Evolutionary conservation across 2,329 filamentous ascomycete genomes (phyloP), one percentile per base, ranked within the genome.

Genomic region (Talaromyces albobiverticillius): DNA sequence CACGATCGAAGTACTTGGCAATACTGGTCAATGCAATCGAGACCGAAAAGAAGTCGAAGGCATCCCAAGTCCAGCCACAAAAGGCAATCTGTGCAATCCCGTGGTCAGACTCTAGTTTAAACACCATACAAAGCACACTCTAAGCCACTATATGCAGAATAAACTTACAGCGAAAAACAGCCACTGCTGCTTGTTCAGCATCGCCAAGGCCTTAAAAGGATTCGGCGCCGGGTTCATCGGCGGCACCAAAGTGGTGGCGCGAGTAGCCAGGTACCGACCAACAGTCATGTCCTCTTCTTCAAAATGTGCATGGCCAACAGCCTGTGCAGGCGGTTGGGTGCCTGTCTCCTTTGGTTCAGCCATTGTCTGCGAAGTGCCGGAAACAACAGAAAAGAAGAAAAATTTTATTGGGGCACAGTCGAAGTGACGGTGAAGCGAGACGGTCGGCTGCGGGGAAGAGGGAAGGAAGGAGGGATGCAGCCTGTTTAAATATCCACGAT

Each of bases 31-130:
- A 77, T 0, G 80, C 82, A 48, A 85, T 67, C 4, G 79, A 82
- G 22, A 85, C 82, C 22, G 82, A 83, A 69, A 84, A 85, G 70
- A 84, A 85, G 62, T 85, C 82, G 54, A 84, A 82, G 0, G 81
- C 75, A 61, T 81, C 79, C 77, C 78, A 80, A 2, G 73, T 71
- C 79, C 81, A 84, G 2, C 74, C 80, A 14, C 75, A 61, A 57
- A 73, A 74, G 2, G 68, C 71, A 47, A 72, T 65, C 69, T 72
- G 41, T 46, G 11, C n/a, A 29, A 46, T 46, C 29, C 29, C 3
- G 32, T 36, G 14, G 31, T 26, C 16, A 32, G 36, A 16, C 2
- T 22, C 29, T 7, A n/a, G 11, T 11, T 14, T 29, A 29, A 6
- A 29, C 26, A 10, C 5, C n/a, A n/a, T n/a, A n/a, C n/a, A n/a